Evolutionary conservation across 2,329 filamentous ascomycete genomes (phyloP), one percentile per base, ranked within the genome.

Genomic region (Ophiocordyceps polyrhachis-furcata): DNA sequence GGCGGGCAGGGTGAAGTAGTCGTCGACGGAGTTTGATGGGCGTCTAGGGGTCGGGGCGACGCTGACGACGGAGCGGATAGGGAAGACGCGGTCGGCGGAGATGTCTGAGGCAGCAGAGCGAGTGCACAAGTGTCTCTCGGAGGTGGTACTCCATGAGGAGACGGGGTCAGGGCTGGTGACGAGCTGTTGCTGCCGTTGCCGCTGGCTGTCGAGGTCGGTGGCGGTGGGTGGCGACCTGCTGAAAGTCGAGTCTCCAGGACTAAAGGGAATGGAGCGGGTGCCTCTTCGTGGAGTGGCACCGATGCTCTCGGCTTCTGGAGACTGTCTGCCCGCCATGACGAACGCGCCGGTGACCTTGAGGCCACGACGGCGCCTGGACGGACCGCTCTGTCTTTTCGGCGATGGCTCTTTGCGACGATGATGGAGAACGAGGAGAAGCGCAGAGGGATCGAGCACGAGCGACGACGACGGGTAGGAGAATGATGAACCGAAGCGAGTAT

Each of bases 61-160:
- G 7, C 76, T 83, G 21, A 89, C 68, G 40, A 84, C 79, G n/a
- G 82, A 87, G 43, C 82, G 75, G 29, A 89, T 82, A n/a, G 83
- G 83, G 46, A 83, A 89, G 5, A 89, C 81, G 45, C 81, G 73
- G 53, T 88, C 70, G 29, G 59, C 57, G 25, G 60, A 62, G 21
- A 58, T 55, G 44, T 63, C 62, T n/a, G 62, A 62, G 42, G 53
- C 50, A 12, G 52, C 50, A 2, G 58, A 62, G 20, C 49, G 55
- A 37, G 57, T 49, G 6, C 56, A 54, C 1, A 55, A 53, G 44
- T 67, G 67, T 38, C 52, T 60, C 28, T 70, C 68, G 2, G 66
- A 68, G 35, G 55, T 53, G 9, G 55, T 51, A 46, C 66, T 68
- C 61, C 60, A 65, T 15, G 66, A 62, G 2, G 67, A 68, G 44